phyloP scores from a whole-genome alignment of 116 monocot species.

The Zostera marina region DNA sequence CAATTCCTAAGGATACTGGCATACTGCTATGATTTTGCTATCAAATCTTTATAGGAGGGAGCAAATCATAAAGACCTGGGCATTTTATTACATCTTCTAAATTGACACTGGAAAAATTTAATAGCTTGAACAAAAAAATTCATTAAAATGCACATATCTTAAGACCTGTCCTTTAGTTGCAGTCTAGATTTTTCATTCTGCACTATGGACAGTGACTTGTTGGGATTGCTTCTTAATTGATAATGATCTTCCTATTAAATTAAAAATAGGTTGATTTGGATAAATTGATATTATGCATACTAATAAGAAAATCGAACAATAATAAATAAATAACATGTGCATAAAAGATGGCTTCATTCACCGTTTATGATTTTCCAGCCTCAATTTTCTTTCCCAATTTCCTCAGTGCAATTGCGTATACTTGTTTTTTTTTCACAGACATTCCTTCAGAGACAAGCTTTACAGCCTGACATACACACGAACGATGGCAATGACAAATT shows the following conservation, averaged over 20 bases:
- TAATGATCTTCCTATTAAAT: neutral
- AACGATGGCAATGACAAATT: too few species aligned
- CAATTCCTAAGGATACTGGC: neutral
- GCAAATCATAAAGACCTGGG: neutral
- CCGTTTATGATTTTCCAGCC: constrained; percentile 1
- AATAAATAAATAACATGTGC: neutral
- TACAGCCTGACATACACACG: constrained; percentile 41
- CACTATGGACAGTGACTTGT: too few species aligned
- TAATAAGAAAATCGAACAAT: neutral
- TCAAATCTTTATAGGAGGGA: neutral
- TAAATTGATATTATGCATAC: neutral
- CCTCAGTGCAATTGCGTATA: constrained; percentile 71
- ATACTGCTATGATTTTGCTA: too few species aligned
- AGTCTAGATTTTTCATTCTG: too few species aligned
- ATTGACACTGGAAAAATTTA: too few species aligned
- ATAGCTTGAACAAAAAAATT: too few species aligned
- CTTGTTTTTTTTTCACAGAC: constrained; percentile 59
- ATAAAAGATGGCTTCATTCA: neutral
- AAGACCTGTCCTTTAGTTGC: too few species aligned
- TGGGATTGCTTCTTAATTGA: too few species aligned
- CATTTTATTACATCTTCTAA: too few species aligned
- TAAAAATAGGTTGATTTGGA: neutral
- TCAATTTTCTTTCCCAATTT: constrained; percentile 37
- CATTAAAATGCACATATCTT: too few species aligned
- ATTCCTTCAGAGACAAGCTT: constrained; percentile 75